Percentiles rank a stretch among this genome's conserved stretches.
Evolutionary conservation across 2,329 filamentous ascomycete species (phyloP).

Genomic region (Colletotrichum kahawae): DNA sequence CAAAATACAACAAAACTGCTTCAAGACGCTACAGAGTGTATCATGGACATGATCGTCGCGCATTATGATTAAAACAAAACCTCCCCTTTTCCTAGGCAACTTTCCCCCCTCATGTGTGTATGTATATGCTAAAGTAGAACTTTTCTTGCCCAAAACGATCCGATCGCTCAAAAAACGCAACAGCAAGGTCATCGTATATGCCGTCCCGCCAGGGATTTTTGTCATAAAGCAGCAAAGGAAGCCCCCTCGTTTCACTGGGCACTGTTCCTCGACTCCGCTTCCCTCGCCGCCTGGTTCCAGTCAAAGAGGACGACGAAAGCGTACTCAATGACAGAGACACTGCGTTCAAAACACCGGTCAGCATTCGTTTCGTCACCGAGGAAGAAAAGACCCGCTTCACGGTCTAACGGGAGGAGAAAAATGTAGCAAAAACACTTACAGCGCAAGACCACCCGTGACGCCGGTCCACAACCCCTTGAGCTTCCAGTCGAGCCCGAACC

Average conservation of each 20-base stretch:
- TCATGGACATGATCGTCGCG: background rate
- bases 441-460: conserved; percentile 72
- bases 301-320: conserved; percentile 55
- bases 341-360: conserved; percentile 26
- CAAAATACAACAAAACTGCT: background rate
- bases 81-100: background rate
- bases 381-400: background rate
- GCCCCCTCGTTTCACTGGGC: conserved; percentile 28
- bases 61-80: background rate
- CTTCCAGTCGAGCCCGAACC: conserved; percentile 79
- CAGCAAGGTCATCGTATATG: background rate
- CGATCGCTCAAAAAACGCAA: background rate
- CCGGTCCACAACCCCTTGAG: conserved; percentile 84
- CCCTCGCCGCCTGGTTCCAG: conserved; percentile 57
- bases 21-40: background rate
- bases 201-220: background rate
- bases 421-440: conserved; percentile 51
- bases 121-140: background rate
- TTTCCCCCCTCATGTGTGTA: background rate
- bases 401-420: background rate
- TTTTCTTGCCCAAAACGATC: background rate
- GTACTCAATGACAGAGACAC: conserved; percentile 59
- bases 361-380: conserved; percentile 9
- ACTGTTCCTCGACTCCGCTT: conserved; percentile 56
- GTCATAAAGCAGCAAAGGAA: conserved; percentile 24